Evolutionary conservation across 2,329 filamentous ascomycete species (phyloP), one percentile per base, ranked within the genome.

Genomic region (Fusarium gaditjirri): DNA sequence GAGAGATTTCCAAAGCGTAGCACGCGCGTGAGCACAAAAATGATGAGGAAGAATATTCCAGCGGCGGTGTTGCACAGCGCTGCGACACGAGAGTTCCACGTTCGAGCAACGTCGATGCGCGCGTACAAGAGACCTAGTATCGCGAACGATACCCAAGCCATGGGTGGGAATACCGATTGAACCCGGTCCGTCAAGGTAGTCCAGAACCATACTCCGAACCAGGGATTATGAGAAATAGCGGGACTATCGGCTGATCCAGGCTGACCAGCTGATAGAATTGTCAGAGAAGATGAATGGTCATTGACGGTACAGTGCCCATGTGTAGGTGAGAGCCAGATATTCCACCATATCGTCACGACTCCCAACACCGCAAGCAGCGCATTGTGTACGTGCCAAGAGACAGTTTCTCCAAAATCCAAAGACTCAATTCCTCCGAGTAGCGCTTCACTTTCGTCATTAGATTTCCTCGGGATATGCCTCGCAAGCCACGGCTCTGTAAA

Each of bases 101-200:
- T 74, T 23, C 79, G 76, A 0, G 79, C 75, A 4, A 80, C 74
- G 19, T 81, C 70, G 61, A 86, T 69, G 38, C 84, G 82, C 1
- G 80, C 84, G 66, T 85, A 85, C 13, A 86, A 70, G 1, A 86
- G 73, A 8, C 84, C 84, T 21, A 85, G 67, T 13, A 85, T 77
- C 53, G 83, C 83, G 58, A 85, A 85, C 2, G 84, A 85, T 8
- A 86, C 70, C 84, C 84, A 86, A 0, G 83, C 84, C 71, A 86
- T 72, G 0, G 84, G 84, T 1, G 84, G 84, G 59, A 85, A 85
- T 17, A 66, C 77, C 1, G 84, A 85, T 9, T 82, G 63, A 53
- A 84, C 74, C 21, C 67, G 78, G 3, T 70, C 62, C 0, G 70
- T 70, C 6, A 62, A 35, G 12, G 83, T 74, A 8, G 69, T 58